Evolutionary conservation across 306 rosid genomes (phyloP), one percentile per base, ranked within the genome.

Genomic region (Glycyrrhiza uralensis): DNA sequence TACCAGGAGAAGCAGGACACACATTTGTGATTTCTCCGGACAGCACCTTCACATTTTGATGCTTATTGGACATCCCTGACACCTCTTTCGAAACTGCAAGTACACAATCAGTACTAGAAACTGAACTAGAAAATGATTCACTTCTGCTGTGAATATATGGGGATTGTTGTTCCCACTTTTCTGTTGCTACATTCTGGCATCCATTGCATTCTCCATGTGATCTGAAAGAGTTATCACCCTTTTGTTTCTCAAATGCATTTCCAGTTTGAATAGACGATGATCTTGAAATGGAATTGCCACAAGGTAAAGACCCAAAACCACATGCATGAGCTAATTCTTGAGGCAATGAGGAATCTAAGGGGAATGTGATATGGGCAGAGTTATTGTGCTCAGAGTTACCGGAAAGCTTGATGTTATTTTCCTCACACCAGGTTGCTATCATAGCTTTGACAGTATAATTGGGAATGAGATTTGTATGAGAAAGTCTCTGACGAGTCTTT

Each of bases 391-490:
- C 79, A 0, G 81, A 54, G 69, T 75, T 71, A 50, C 10, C 19
- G 6, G 74, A 69, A 68, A 76, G 60, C 46, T 76, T 81, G 64
- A 87, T 28, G 62, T 84, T 76, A 83, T 89, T 88, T 81, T 88
- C 96, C 74, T 95, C 93, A 36, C 92, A 88, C 99, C 99, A 95
- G 66, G 66, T 92, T 68, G 85, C 88, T 79, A 95, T 82, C 99
- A 95, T 91, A 56, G 93, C 96, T 80, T 88, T 95, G 83, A 95
- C 92, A 17, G 96, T 89, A 80, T 89, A 89, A 74, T 95, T 95
- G 54, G 99, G 77, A 83, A 76, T 84, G 76, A 95, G 86, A 74
- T 87, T 92, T 39, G 84, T 79, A 72, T 89, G 99, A 13, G 80
- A 47, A 79, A 95, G 91, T 64, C 62, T 74, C 77, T 84, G 92